These are phyloP conservation scores for Sphenostylis stenocarpa DNA, from an alignment of 306 rosid species.

Conservation along the genomic window DNA sequence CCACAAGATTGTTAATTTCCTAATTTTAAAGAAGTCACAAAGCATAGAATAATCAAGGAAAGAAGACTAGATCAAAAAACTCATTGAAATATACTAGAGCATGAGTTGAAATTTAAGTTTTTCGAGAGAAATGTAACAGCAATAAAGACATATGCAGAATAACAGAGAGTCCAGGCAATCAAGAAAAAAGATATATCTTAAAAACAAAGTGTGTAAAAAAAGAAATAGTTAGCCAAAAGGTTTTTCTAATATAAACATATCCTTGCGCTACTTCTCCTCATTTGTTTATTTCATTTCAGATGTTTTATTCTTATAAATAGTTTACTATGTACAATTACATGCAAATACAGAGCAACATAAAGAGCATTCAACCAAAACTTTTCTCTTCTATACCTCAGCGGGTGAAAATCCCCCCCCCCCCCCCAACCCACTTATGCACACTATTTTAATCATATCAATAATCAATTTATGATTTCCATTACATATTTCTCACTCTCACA, in stretches of 20 bases:
- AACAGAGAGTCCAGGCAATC: background rate
- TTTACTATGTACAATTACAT: background rate
- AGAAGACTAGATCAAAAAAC: background rate
- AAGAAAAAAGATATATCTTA: background rate
- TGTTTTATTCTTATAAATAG: background rate
- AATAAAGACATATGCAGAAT: background rate
- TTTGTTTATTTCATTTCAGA: background rate
- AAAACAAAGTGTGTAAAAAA: background rate
- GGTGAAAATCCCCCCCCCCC: background rate
- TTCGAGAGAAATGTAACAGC: background rate
- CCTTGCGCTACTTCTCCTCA: background rate
- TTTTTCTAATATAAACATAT: background rate
- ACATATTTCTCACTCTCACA: background rate
- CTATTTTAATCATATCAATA: background rate
- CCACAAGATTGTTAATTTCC: conserved; percentile 37
- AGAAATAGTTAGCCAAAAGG: conserved; percentile 3
- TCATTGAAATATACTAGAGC: background rate
- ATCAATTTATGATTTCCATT: background rate
- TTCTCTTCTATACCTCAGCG: background rate
- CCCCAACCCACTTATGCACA: background rate
- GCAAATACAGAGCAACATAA: background rate
- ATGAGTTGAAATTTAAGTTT: background rate
- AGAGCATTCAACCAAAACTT: background rate
- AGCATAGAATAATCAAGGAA: background rate
- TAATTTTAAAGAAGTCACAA: conserved; percentile 22